Percentiles rank a stretch among this genome's conserved stretches.
Conservation (phyloP, 2,329 filamentous ascomycete genomes). For the Penicillium polonicum region DNA sequence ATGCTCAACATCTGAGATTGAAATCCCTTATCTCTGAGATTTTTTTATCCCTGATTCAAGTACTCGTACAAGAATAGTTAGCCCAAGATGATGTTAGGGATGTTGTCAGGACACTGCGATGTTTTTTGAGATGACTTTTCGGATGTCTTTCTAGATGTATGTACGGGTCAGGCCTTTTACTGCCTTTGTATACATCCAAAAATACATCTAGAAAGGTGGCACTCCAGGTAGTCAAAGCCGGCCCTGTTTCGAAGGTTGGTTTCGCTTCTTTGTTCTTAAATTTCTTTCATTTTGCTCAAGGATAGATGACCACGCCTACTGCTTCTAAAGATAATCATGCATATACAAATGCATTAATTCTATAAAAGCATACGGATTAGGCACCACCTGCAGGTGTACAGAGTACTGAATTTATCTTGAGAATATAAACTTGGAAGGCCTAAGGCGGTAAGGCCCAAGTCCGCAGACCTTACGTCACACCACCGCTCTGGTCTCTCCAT, state of each 20-base stretch:
- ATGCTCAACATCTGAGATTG: neutral
- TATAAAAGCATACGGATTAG: neutral
- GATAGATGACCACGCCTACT: no score
- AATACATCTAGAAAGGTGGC: neutral
- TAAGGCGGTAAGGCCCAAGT: neutral
- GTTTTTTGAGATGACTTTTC: neutral
- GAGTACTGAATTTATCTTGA: neutral
- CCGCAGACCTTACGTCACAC: conserved; percentile 11
- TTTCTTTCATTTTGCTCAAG: neutral
- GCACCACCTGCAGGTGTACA: neutral
- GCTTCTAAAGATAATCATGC: neutral
- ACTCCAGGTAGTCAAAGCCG: neutral
- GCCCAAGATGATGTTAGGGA: neutral
- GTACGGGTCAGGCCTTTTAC: no score
- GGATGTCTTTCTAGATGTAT: no score
- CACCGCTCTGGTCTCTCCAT: conserved; percentile 7
- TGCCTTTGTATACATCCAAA: neutral
- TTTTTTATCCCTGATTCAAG: neutral
- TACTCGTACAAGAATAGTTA: neutral
- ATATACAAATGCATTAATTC: neutral
- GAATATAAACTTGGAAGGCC: neutral
- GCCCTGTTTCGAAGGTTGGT: neutral
- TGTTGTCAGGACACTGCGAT: neutral
- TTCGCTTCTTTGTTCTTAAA: neutral
- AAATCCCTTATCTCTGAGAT: neutral